Evolutionary conservation across 345 rosid genomes (phyloP).

Genomic region (sweet orange (Citrus sinensis)): DVS_A1.0 CM039164.1:22702501-22703000

Average conservation of each 20-base stretch:
- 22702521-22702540: slow-evolving; percentile 11
- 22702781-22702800: slow-evolving; percentile 39
- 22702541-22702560: slow-evolving; percentile 16
- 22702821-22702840: not conserved
- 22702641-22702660: slow-evolving; percentile 37
- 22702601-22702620: slow-evolving; percentile 15
- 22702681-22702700: slow-evolving; percentile 14
- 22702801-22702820: slow-evolving; percentile 35
- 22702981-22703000: slow-evolving; percentile 78
- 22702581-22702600: slow-evolving; percentile 1
- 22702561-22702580: not conserved
- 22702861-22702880: slow-evolving; percentile 41
- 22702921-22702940: slow-evolving; percentile 54
- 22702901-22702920: slow-evolving; percentile 46
- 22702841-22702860: slow-evolving; percentile 14
- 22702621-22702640: slow-evolving; percentile 91
- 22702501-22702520: not conserved
- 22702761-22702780: slow-evolving; percentile 25
- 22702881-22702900: slow-evolving; percentile 49
- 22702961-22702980: slow-evolving; percentile 84
- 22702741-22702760: slow-evolving; percentile 16
- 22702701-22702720: slow-evolving; percentile 10
- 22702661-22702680: slow-evolving; percentile 41
- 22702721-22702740: not conserved
- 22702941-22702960: slow-evolving; percentile 47